Evolutionary conservation across 257 asterid genomes (phyloP).

Genomic region (Nicotiana undulata): DNA sequence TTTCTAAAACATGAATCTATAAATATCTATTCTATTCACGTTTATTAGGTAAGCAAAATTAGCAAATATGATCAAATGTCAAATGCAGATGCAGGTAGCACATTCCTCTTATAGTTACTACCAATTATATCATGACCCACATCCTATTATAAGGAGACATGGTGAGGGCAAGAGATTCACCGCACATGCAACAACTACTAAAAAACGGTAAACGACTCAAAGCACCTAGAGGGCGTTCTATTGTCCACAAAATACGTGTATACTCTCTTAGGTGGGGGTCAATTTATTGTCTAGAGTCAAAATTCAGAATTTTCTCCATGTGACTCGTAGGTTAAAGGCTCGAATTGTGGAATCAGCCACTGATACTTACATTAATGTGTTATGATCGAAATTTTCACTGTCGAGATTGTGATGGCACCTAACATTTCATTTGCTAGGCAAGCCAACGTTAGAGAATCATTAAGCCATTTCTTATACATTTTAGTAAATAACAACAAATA

Average conservation of each 20-base stretch:
- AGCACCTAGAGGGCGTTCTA: neutral
- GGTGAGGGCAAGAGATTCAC: neutral
- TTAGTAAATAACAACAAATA: too few species aligned
- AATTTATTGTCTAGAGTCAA: neutral
- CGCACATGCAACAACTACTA: neutral
- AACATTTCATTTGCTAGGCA: too few species aligned
- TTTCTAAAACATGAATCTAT: neutral
- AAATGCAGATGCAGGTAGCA: neutral
- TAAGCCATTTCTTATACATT: too few species aligned
- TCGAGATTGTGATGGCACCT: too few species aligned
- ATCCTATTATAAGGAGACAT: constrained; percentile 3
- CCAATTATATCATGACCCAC: neutral
- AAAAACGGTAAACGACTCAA: neutral
- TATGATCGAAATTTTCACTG: too few species aligned
- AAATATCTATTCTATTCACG: neutral
- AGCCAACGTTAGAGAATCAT: too few species aligned
- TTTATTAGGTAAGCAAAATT: neutral
- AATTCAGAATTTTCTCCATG: neutral
- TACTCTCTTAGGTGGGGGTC: neutral
- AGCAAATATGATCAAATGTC: neutral
- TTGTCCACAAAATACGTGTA: neutral
- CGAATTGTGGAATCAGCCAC: rapidly evolving
- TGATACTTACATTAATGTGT: too few species aligned
- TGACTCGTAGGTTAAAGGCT: too few species aligned
- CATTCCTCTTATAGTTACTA: neutral